A percentile compares a stretch with the other conserved stretches of the same genome.
These are phyloP conservation scores for Ceratobasidium sp. DNA, from an alignment of 1,284 basidiomycete genomes.

Conservation along the genomic window DNA sequence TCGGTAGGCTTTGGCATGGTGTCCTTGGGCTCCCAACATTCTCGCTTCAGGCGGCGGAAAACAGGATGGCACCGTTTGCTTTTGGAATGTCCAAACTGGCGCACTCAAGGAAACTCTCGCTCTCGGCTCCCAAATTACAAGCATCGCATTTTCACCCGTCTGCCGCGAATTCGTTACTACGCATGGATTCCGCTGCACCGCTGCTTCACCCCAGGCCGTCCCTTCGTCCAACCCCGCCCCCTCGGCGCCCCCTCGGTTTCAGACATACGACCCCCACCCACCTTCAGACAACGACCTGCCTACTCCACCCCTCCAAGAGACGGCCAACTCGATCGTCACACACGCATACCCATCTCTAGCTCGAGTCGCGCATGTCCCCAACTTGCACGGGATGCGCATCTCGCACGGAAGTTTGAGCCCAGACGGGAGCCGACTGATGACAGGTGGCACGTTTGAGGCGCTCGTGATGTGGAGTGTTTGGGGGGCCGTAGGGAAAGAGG, in stretches of 20 bases:
- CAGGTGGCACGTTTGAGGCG: conserved; percentile 39
- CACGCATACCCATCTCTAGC: conserved; percentile 60
- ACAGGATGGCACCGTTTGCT: conserved; percentile 61
- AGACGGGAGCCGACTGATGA: conserved; percentile 38
- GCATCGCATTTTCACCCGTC: conserved; percentile 61
- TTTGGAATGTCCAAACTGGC: conserved; percentile 56
- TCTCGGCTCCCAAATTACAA: conserved; percentile 61
- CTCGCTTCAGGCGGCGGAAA: conserved; percentile 64
- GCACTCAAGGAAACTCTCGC: conserved; percentile 56
- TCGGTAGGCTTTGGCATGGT: conserved; percentile 63
- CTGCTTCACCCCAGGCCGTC: conserved; percentile 46
- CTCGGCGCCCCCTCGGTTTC: conserved; percentile 43
- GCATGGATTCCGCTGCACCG: conserved; percentile 57
- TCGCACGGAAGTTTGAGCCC: conserved; percentile 38
- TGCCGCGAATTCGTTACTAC: conserved; percentile 63
- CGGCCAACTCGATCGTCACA: conserved; percentile 60
- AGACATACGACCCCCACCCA: conserved; percentile 26
- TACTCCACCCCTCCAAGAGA: conserved; percentile 9
- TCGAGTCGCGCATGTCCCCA: conserved; percentile 57
- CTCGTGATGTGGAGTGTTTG: conserved; percentile 38
- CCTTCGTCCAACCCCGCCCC: conserved; percentile 45
- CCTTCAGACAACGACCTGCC: not conserved
- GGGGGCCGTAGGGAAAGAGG: conserved; percentile 28
- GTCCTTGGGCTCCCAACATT: conserved; percentile 62
- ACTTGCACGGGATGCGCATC: conserved; percentile 38